phyloP scores from a whole-genome alignment of 2,329 filamentous ascomycete genomes.

The Diaporthe australafricana region DNA sequence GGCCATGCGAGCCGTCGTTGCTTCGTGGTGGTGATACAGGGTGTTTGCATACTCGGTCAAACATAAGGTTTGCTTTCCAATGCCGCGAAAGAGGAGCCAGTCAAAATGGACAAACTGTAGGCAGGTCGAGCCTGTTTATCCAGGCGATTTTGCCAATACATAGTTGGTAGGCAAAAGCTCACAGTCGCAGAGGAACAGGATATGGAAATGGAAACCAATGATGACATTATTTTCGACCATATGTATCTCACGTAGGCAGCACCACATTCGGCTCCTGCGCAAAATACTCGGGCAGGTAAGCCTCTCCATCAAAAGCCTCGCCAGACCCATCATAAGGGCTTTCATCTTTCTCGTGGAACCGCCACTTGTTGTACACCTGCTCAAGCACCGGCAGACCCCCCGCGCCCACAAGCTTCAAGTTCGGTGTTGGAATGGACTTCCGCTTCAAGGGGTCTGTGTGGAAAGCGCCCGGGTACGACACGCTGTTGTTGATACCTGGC shows the following conservation, averaged over 20 bases:
- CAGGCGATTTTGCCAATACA: too few species aligned
- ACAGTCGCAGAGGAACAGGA: too few species aligned
- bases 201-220: background rate
- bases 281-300: conserved; percentile 53
- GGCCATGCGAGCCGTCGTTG: background rate
- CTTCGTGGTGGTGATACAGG: background rate
- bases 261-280: conserved; percentile 43
- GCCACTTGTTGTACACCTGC: conserved; percentile 48
- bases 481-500: conserved; percentile 50
- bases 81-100: background rate
- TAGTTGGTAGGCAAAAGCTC: too few species aligned
- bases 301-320: conserved; percentile 54
- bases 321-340: conserved; percentile 61
- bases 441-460: conserved; percentile 49
- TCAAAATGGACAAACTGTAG: background rate
- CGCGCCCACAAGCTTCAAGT: conserved; percentile 55
- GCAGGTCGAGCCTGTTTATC: too few species aligned
- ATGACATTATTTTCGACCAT: background rate
- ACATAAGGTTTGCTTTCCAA: too few species aligned
- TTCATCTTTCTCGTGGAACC: conserved; percentile 40
- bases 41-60: background rate
- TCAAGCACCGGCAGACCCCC: conserved; percentile 54
- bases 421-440: conserved; percentile 53
- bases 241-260: background rate
- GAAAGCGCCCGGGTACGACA: conserved; percentile 56